Evolutionary conservation across 1,139 yeast genomes (phyloP), one percentile per base, ranked within the genome.

Genomic region (Eremothecium cymbalariae): DNA sequence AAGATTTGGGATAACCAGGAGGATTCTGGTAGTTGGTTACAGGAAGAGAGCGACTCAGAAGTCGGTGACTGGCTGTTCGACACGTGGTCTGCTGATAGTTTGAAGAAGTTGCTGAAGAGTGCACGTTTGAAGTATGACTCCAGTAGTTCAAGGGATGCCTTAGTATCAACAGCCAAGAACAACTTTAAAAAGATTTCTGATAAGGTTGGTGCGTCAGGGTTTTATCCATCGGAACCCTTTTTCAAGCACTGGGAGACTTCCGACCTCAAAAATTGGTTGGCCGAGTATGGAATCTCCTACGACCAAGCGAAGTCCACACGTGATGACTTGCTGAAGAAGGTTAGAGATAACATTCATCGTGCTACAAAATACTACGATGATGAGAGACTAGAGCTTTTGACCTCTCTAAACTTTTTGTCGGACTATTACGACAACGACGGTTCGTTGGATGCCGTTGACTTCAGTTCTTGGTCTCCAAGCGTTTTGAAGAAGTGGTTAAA

Each of bases 161-260:
- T 72, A 46, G 41, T 66, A 31, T 47, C 59, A 9, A 36, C 50
- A 24, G 66, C 68, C n/a, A 58, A 64, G 46, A 47, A 57, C 8
- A 55, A 63, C 40, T 68, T 63, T 46, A 61, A 62, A 39, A 50
- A 51, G 19, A 54, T 69, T 40, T 62, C 65, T 20, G 53, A 55
- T 30, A 46, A 52, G 19, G 46, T 57, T 35, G 54, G 62, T 1
- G 60, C 60, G 4, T 60, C 72, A 25, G 74, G 73, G 8, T 55
- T 53, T 30, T 70, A 72, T 40, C 70, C 75, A n/a, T 70, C 74
- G 8, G 64, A 62, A 33, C 65, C 72, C 65, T 56, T 71, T 31
- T 74, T 69, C 47, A 51, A 63, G 12, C 47, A 60, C 18, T 74
- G 79, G 77, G 55, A 61, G 21, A 48, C 50, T 9, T 57, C 62